phyloP scores from a whole-genome alignment of 352 stramenopile species.

The Pythium aphanidermatum region DNA sequence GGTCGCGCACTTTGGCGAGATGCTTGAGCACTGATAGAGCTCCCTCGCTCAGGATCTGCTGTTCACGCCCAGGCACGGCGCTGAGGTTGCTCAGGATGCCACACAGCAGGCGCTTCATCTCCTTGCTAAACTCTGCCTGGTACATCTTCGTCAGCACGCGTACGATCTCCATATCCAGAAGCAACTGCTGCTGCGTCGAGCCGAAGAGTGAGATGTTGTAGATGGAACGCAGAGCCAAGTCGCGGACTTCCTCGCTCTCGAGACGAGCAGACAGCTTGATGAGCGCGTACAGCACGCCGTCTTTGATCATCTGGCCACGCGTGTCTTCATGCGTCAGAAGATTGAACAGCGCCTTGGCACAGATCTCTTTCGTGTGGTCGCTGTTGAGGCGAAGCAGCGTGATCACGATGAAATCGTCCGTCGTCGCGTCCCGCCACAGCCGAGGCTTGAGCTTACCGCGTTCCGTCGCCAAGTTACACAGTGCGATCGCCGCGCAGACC shows the following conservation, averaged over 20 bases:
- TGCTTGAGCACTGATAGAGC: conserved; percentile 56
- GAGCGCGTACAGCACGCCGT: conserved; percentile 79
- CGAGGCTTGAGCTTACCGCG: conserved; percentile 26
- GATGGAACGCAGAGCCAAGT: conserved; percentile 60
- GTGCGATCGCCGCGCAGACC: conserved; percentile 70
- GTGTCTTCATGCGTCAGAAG: conserved; percentile 74
- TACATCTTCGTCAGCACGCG: conserved; percentile 73
- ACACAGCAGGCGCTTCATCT: conserved; percentile 73
- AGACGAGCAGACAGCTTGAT: conserved; percentile 72
- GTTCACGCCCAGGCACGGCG: conserved; percentile 10
- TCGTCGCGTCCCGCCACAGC: conserved; percentile 58
- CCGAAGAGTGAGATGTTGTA: conserved; percentile 74
- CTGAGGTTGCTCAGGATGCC: conserved; percentile 75
- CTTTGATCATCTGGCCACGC: conserved; percentile 62
- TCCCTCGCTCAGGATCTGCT: conserved; percentile 37
- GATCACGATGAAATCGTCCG: conserved; percentile 86
- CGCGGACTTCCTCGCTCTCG: conserved; percentile 67
- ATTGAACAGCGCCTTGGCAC: conserved; percentile 82
- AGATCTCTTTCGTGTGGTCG: conserved; percentile 78
- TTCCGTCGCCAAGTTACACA: conserved; percentile 83
- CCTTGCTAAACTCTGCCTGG: conserved; percentile 56
- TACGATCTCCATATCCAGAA: conserved; percentile 82
- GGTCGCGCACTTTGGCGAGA: conserved; percentile 65
- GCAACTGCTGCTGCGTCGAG: conserved; percentile 30
- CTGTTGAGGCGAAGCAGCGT: conserved; percentile 80